Conservation (phyloP, 192 early-diverging fungal species). For the Mortierella hygrophila region DNA sequence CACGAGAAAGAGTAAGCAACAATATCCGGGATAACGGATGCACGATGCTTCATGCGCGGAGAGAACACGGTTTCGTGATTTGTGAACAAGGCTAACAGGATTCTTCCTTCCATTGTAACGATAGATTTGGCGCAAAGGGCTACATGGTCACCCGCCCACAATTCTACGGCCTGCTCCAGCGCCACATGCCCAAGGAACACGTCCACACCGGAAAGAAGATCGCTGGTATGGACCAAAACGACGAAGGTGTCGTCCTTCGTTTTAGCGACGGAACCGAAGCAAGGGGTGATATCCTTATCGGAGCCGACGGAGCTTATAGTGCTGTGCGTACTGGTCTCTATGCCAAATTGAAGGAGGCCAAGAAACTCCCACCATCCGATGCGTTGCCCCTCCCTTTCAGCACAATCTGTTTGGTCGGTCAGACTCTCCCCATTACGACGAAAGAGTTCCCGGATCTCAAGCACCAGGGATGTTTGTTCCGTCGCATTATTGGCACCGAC, state of each 20-base stretch:
- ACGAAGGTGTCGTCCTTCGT: constrained; percentile 10
- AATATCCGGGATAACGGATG: background rate
- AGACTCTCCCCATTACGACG: background rate
- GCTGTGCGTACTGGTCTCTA: constrained; percentile 15
- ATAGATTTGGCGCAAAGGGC: background rate
- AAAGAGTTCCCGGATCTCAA: constrained; percentile 6
- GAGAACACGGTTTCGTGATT: no score
- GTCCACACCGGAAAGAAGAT: constrained; percentile 27
- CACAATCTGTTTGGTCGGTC: constrained; percentile 12
- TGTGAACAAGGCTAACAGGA: background rate
- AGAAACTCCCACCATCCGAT: constrained; percentile 9
- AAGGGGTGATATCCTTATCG: constrained; percentile 25
- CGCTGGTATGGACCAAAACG: background rate
- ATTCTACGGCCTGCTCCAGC: constrained; percentile 2
- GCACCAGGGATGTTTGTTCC: background rate
- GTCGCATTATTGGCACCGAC: background rate
- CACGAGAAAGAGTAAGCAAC: background rate
- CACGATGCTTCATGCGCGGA: background rate
- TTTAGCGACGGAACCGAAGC: background rate
- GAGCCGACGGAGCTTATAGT: constrained; percentile 29
- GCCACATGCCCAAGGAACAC: constrained; percentile 20
- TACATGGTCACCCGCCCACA: background rate
- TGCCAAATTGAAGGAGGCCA: background rate
- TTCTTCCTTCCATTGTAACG: background rate
- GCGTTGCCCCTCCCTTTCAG: background rate